Evolutionary conservation across 2,329 filamentous ascomycete genomes (phyloP), one percentile per base, ranked within the genome.

Genomic region (Penicillium sp.): DNA sequence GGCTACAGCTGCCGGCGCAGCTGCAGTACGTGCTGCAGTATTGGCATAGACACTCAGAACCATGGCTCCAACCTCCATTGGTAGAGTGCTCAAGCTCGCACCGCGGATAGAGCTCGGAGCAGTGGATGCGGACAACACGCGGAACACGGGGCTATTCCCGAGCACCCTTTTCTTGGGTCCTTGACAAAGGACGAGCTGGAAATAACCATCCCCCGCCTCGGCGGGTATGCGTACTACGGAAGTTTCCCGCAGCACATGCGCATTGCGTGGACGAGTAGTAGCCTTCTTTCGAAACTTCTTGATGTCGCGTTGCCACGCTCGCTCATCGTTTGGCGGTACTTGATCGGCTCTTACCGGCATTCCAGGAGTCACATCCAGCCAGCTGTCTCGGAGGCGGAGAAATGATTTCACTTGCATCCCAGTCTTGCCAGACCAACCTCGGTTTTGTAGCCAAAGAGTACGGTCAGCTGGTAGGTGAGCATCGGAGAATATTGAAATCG

Each of bases 361-460:
- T 0, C 75, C 74, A 0, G 88, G 88, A 0, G 88, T 90, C 2
- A 89, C 86, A 54, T 90, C 81, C 11, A 89, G 75, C 87, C 88
- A 90, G 61, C 74, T 78, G 7, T 79, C 77, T 11, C 79, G 83
- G 0, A 81, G 78, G 7, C 85, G 82, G 34, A 89, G 72, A 1
- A 89, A 68, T 0, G 85, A 82, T 66, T 87, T 88, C 27, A 86
- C 73, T 6, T 79, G 79, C 82, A 90, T 88, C 16, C 88, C 88
- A 45, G 85, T 79, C 64, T 86, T 86, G 4, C 88, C 88, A 0
- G 84, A 85, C 73, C 79, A 88, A 2, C 87, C 88, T 59, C 85
- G 87, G 54, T 80, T 80, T 72, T 90, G 87, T 24, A 90, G 73
- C 84, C 85, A 90, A 13, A 89, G 67, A 0, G 82, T 83, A 6